Evolutionary conservation across 176 grass and related monocot species (phyloP).

Genomic region (Eremochloa ophiuroides): DNA sequence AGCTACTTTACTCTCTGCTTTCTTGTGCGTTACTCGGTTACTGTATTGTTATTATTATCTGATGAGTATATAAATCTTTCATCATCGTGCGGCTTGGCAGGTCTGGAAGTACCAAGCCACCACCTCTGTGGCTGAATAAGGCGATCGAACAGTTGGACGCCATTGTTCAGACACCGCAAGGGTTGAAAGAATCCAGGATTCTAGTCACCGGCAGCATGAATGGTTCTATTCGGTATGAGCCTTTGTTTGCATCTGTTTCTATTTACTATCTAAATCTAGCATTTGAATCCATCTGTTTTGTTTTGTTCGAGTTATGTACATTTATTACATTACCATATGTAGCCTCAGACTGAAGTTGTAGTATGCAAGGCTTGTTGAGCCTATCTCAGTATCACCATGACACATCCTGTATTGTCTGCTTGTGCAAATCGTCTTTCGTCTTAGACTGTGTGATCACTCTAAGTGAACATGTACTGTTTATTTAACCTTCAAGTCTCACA

Average conservation of each 20-base stretch:
- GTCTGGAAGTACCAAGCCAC: constrained; percentile 53
- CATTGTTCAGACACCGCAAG: constrained; percentile 44
- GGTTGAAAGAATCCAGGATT: constrained; percentile 38
- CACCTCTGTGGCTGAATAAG: constrained; percentile 31
- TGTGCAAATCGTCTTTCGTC: neutral
- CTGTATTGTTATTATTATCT: neutral
- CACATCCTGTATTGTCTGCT: neutral
- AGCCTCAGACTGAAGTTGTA: neutral
- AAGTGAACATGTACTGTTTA: neutral
- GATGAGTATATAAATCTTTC: neutral
- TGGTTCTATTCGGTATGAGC: constrained; percentile 45
- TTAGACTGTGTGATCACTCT: neutral
- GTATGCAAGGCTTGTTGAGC: neutral
- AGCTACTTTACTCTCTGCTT: neutral
- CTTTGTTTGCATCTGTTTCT: neutral
- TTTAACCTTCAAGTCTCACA: neutral
- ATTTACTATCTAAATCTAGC: neutral
- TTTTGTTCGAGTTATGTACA: neutral
- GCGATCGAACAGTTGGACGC: constrained; percentile 42
- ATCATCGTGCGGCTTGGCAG: constrained; percentile 16
- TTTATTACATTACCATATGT: neutral
- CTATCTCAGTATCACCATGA: neutral
- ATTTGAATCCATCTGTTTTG: neutral
- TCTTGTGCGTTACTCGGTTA: neutral
- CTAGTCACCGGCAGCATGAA: constrained; percentile 42